A percentile compares a stretch with the other conserved stretches of the same genome.
These are phyloP conservation scores for Sextonia rubra DNA, from an alignment of 164 flowering plant genomes.

Conservation along the genomic window DNA sequence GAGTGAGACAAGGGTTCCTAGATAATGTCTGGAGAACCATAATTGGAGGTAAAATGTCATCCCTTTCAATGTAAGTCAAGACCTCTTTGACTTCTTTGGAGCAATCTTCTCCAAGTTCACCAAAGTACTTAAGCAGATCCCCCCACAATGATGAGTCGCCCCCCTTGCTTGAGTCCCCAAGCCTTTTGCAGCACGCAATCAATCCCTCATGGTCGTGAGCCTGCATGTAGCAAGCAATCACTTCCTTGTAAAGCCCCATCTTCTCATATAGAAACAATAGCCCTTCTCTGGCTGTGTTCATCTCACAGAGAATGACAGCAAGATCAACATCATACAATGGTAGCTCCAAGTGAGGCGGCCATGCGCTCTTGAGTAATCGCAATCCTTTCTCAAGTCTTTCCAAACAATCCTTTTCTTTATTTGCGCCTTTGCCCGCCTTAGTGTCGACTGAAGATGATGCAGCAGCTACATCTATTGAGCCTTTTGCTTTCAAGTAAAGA, in stretches of 20 bases:
- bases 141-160: constrained; percentile 96
- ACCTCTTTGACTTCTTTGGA: constrained; percentile 95
- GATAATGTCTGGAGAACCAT: constrained; percentile 85
- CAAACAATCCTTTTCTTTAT: constrained; percentile 37
- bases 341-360: constrained; percentile 83
- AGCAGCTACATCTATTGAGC: constrained; percentile 21
- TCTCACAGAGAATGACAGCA: constrained; percentile 89
- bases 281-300: constrained; percentile 87
- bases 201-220: constrained; percentile 92
- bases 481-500: constrained; percentile 21
- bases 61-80: constrained; percentile 83
- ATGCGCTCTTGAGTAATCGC: constrained; percentile 65
- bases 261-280: constrained; percentile 81
- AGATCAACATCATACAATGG: constrained; percentile 92
- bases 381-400: constrained; percentile 74
- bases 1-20: constrained; percentile 86
- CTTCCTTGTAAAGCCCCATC: constrained; percentile 94
- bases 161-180: constrained; percentile 87
- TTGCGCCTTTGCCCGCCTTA: constrained; percentile 31
- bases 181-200: constrained; percentile 91
- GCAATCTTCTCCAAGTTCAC: constrained; percentile 99
- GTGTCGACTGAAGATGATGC: constrained; percentile 28
- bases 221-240: constrained; percentile 96
- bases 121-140: constrained; percentile 88
- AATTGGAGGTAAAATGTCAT: constrained; percentile 94